phyloP scores from a whole-genome alignment of 108 stramenopile genomes.

The Cyclotella cryptica region DNA sequence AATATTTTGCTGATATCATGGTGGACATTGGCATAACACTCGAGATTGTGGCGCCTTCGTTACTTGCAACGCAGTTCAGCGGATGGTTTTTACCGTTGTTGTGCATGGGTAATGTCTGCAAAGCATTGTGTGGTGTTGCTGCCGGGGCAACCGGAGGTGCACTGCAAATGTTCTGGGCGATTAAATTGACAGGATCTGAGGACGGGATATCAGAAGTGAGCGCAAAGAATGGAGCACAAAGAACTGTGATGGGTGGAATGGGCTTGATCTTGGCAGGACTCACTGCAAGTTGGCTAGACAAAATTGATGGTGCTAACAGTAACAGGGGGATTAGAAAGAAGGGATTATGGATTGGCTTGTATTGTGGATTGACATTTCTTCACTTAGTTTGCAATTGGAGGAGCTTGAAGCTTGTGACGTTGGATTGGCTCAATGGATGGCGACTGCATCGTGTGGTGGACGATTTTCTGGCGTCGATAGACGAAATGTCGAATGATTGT shows the following conservation, averaged over 20 bases:
- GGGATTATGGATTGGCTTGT: slow-evolving; percentile 61
- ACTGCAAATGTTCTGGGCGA: slow-evolving; percentile 83
- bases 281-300: slow-evolving; percentile 56
- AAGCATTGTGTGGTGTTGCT: slow-evolving; percentile 87
- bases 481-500: slow-evolving; percentile 10
- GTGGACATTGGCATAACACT: slow-evolving; percentile 85
- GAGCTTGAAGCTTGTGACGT: slow-evolving; percentile 79
- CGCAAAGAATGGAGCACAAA: slow-evolving; percentile 87
- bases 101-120: slow-evolving; percentile 80
- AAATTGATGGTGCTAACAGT: slow-evolving; percentile 40
- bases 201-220: slow-evolving; percentile 51
- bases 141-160: slow-evolving; percentile 83
- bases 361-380: slow-evolving; percentile 61
- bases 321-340: not conserved
- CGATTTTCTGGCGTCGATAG: slow-evolving; percentile 49
- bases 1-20: slow-evolving; percentile 82
- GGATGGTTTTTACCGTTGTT: slow-evolving; percentile 74
- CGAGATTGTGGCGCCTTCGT: slow-evolving; percentile 68
- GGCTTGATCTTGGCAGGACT: slow-evolving; percentile 77
- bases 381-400: slow-evolving; percentile 71
- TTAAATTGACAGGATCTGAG: slow-evolving; percentile 58
- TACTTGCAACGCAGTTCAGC: slow-evolving; percentile 38
- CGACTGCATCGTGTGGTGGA: slow-evolving; percentile 63
- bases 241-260: slow-evolving; percentile 79
- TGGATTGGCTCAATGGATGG: slow-evolving; percentile 73